These are phyloP conservation scores for Coemansia sp. DNA, from an alignment of 192 early-diverging fungal genomes.

Conservation along the genomic window DNA sequence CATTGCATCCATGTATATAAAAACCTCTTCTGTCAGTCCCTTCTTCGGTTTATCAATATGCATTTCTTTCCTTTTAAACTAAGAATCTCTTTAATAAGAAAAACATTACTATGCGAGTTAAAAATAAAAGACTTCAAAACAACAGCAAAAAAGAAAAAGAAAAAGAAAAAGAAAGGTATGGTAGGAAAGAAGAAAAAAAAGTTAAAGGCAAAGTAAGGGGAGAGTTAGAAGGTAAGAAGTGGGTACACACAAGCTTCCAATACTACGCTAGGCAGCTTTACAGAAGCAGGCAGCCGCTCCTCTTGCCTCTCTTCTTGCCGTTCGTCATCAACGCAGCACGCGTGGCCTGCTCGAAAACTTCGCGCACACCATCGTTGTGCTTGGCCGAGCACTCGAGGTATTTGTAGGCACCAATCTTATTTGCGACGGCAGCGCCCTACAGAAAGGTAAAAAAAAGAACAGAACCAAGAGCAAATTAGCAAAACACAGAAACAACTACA, in stretches of 20 bases:
- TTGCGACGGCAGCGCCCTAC: slow-evolving; percentile 73
- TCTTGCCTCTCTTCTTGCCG: slow-evolving; percentile 41
- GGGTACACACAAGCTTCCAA: not conserved
- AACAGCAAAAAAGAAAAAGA: not conserved
- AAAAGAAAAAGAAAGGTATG: not conserved
- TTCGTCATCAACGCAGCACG: slow-evolving; percentile 71
- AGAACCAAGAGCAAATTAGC: slow-evolving; percentile 13
- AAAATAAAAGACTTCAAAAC: not conserved
- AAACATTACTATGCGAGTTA: slow-evolving; percentile 4
- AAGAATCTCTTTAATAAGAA: not conserved
- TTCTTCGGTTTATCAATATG: not conserved
- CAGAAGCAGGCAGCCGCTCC: slow-evolving; percentile 42
- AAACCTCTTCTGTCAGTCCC: no score
- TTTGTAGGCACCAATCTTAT: slow-evolving; percentile 79
- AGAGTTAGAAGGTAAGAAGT: not conserved
- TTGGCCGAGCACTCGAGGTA: slow-evolving; percentile 88
- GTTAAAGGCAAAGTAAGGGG: slow-evolving; percentile 3
- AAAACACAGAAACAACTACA: slow-evolving; percentile 8
- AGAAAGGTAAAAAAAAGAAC: slow-evolving; percentile 21
- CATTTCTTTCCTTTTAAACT: not conserved
- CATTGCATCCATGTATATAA: not conserved
- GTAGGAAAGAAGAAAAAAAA: slow-evolving; percentile 10
- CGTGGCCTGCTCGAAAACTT: slow-evolving; percentile 85
- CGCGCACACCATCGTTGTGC: slow-evolving; percentile 71
- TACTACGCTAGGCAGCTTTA: slow-evolving; percentile 6